Base-by-base conservation (phyloP, 2,329 filamentous ascomycete species). In the Apiospora marii region DNA sequence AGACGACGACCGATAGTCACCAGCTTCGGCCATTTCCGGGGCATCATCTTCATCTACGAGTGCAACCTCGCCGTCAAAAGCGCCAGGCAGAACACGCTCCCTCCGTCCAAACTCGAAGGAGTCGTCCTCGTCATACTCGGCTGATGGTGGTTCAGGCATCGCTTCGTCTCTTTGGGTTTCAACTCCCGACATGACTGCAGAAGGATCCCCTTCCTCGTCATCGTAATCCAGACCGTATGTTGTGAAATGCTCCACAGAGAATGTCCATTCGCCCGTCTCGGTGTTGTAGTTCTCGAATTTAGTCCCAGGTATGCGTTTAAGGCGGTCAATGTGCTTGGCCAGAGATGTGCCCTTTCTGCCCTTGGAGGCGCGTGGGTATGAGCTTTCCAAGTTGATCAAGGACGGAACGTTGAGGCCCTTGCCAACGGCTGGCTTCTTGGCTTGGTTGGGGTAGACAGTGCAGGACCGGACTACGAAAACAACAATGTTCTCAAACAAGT, bases 181-280 rank as follows among this genome's bases (percentile, higher is more conserved):
- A 72, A 74, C 76, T 46, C 73, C 74, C 70, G 75, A 77, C 73
- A 76, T 74, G 71, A 70, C 79, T 72, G 72, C 76, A 72, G 76
- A 77, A 74, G 78, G 51, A 14, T 77, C 83, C 67, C 92, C 87
- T 10, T 90, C 91, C 69, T 93, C 92, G 64, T 95, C 93, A 70
- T 92, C 90, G 53, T 93, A 87, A 43, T 94, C 93, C 71, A 98
- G 87, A 53, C 93, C 95, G 80, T 99, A 99, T 1, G 95, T 98
- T 1, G 96, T 98, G 82, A 97, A 99, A 82, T 99, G 96, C 79
- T 96, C 92, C n/a, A 99, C 96, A 13, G 87, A 91, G 85, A 99
- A 99, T 19, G 90, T 90, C 97, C 97, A 99, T 67, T 93, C 89
- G 70, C 96, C 96, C 70, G 91, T 95, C 1, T 94, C 87, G 72